Evolutionary conservation across 2,329 filamentous ascomycete genomes (phyloP), one percentile per base, ranked within the genome.

Genomic region (Zymoseptoria brevis): DNA sequence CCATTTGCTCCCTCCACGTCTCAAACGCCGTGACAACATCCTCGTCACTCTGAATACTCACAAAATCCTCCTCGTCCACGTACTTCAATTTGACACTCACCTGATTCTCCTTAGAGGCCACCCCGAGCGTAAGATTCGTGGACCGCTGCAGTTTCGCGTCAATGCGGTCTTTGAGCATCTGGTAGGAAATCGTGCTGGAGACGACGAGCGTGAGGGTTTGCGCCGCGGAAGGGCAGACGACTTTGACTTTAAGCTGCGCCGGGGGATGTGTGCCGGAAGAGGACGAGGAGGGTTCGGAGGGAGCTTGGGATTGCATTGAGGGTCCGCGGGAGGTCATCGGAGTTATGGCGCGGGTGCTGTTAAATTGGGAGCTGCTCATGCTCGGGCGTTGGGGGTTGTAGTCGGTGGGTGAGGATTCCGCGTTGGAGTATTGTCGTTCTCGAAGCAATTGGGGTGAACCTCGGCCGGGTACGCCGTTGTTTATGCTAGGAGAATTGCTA

Each of bases 141-240:
- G 92, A 92, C 57, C 90, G 86, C 60, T 88, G 88, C 59, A 99
- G 83, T 74, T 99, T 99, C 26, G 91, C 90, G 71, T 99, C 94
- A 68, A 99, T 96, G 9, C 94, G 88, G 72, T 97, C 94, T 64
- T 94, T 91, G 57, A 99, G 81, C 22, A 90, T 94, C 66, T 94
- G 90, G 75, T 95, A 97, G 49, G 90, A 88, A 68, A 97, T 97
- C 72, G 95, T 96, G 75, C 90, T 95, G 30, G 90, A 89, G 50
- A 96, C 95, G 9, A 99, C 93, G n/a, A 99, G 81, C 0, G 93
- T 96, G 60, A 96, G 88, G 67, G 95, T 95, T 71, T 92, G 94
- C 53, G 88, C 88, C 52, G 94, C 90, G 2, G 76, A 73, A 3
- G 76, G 75, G 71, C 90, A 95, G 70, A 93, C 93, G 59, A 99